Evolutionary conservation across 176 grass and related monocot genomes (phyloP).

Genomic region (Oryza longistaminata): DNA sequence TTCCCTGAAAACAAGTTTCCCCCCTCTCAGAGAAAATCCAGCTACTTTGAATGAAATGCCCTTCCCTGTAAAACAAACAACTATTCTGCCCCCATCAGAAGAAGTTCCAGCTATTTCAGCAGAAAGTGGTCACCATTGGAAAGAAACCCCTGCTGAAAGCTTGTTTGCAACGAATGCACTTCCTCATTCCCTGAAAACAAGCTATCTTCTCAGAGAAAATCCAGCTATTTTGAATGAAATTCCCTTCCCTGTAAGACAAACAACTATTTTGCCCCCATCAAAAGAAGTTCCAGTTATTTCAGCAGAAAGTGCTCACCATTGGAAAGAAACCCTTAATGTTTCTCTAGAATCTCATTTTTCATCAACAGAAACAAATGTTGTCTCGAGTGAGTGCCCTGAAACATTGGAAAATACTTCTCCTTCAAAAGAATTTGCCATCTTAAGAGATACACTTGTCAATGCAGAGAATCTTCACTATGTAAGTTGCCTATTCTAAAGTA

Average conservation of each 20-base stretch:
- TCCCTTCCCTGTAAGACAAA: conserved; percentile 35
- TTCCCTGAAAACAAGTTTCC: conserved; percentile 31
- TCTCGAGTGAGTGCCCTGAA: conserved; percentile 34
- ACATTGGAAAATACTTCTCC: conserved; percentile 9
- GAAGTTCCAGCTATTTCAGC: conserved; percentile 38
- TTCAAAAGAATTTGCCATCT: conserved; percentile 18
- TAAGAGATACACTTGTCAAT: conserved; percentile 37
- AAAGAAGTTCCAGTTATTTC: conserved; percentile 44
- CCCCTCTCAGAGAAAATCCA: conserved; percentile 45
- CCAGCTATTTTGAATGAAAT: conserved; percentile 41
- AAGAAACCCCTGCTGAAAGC: conserved; percentile 39
- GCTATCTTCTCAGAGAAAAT: conserved; percentile 39
- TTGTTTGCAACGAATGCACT: conserved; percentile 36
- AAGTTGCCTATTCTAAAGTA: conserved; percentile 25
- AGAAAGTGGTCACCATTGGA: conserved; percentile 34
- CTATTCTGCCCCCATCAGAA: conserved; percentile 36
- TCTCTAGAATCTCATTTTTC: conserved; percentile 33
- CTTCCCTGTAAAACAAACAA: conserved; percentile 31
- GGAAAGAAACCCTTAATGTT: conserved; percentile 39
- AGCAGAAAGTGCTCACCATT: conserved; percentile 34
- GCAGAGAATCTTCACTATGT: conserved; percentile 52
- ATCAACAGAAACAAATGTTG: conserved; percentile 48
- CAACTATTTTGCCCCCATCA: conserved; percentile 29
- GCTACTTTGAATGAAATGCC: conserved; percentile 40
- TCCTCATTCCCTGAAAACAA: conserved; percentile 32